Conservation (phyloP, 2,329 filamentous ascomycete genomes). For the Pyricularia sp. region DNA sequence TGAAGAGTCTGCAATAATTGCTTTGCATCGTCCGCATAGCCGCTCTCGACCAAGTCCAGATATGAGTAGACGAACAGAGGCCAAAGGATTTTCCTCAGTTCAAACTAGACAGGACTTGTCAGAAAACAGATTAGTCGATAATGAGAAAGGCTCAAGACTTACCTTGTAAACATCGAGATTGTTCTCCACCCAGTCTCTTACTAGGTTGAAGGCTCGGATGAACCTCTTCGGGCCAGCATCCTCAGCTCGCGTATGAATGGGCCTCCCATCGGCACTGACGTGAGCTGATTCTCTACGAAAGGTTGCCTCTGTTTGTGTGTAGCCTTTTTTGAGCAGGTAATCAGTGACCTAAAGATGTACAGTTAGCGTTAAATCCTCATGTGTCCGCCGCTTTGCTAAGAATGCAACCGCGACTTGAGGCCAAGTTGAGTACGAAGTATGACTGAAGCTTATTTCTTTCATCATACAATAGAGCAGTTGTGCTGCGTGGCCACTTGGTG, state of each 20-base stretch:
- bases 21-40: conserved; percentile 59
- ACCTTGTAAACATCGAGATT: conserved; percentile 91
- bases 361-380: neutral
- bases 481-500: neutral
- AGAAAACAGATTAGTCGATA: conserved; percentile 5
- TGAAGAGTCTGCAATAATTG: conserved; percentile 59
- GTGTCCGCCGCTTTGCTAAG: neutral
- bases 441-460: neutral
- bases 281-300: conserved; percentile 82
- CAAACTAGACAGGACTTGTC: conserved; percentile 42
- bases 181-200: conserved; percentile 78
- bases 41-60: conserved; percentile 61
- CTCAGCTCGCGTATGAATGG: conserved; percentile 51
- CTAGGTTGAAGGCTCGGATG: conserved; percentile 55
- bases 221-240: conserved; percentile 68
- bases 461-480: neutral
- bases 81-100: conserved; percentile 80
- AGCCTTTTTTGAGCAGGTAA: conserved; percentile 90
- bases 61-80: conserved; percentile 91
- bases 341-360: conserved; percentile 54
- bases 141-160: conserved; percentile 10
- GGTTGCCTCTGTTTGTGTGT: conserved; percentile 81
- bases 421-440: neutral
- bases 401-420: neutral
- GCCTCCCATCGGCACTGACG: conserved; percentile 67